Percentiles rank a stretch among this genome's conserved stretches.
Conservation (phyloP, 2,329 filamentous ascomycete species). For the Xylariales sp. region DNA sequence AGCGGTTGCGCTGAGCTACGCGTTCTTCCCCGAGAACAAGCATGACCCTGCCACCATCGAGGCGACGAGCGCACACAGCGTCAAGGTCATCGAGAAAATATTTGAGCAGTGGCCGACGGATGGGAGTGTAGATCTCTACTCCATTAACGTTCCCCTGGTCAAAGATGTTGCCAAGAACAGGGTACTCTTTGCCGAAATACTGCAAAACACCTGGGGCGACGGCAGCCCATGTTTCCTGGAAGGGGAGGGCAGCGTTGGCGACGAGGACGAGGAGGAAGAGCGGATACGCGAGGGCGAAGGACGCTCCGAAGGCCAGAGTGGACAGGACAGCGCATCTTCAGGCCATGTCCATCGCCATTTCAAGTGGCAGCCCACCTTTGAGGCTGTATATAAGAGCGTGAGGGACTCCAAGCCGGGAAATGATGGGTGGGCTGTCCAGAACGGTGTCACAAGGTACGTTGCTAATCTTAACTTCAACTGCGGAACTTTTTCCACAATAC, state of each 20-base stretch:
- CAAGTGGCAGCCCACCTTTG: slow-evolving; percentile 83
- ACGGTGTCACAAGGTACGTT: slow-evolving; percentile 76
- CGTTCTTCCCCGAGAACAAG: slow-evolving; percentile 80
- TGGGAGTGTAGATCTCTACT: slow-evolving; percentile 74
- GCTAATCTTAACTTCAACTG: too few species aligned
- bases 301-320: slow-evolving; percentile 19
- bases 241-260: slow-evolving; percentile 60
- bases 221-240: slow-evolving; percentile 83
- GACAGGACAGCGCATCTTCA: slow-evolving; percentile 25
- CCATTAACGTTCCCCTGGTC: slow-evolving; percentile 83
- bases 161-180: slow-evolving; percentile 68
- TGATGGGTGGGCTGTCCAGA: slow-evolving; percentile 88
- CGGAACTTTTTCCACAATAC: too few species aligned
- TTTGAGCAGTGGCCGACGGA: slow-evolving; percentile 68
- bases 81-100: slow-evolving; percentile 75
- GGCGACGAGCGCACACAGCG: slow-evolving; percentile 68
- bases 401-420: slow-evolving; percentile 73
- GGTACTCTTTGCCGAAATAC: slow-evolving; percentile 77
- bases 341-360: slow-evolving; percentile 79
- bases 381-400: slow-evolving; percentile 85
- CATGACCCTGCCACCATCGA: slow-evolving; percentile 74
- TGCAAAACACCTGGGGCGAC: slow-evolving; percentile 87
- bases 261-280: slow-evolving; percentile 68
- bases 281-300: slow-evolving; percentile 61
- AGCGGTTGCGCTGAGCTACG: slow-evolving; percentile 82